phyloP scores from a whole-genome alignment of 257 asterid genomes.

The Solanum rostratum region DNA sequence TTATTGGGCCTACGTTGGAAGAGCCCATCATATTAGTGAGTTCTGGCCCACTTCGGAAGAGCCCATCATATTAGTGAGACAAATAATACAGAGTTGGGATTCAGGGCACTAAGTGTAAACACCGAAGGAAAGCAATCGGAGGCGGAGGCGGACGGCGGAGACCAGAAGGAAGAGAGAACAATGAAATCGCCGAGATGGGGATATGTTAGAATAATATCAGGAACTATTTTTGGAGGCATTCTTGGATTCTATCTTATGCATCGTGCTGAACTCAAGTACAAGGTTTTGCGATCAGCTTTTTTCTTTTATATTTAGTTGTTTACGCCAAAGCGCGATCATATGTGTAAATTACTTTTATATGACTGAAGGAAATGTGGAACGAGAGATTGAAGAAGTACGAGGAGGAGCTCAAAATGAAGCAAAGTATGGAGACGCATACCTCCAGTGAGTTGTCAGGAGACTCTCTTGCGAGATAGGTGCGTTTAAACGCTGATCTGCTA shows the following conservation, averaged over 20 bases:
- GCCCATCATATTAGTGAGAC: not conserved
- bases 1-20: not conserved
- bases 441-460: constrained; percentile 37
- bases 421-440: constrained; percentile 21
- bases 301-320: not conserved
- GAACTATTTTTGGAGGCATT: constrained; percentile 63
- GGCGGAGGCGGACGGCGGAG: not conserved
- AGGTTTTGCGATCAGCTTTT: constrained; percentile 27
- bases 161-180: not conserved
- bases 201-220: constrained; percentile 63
- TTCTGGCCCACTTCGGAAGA: not conserved
- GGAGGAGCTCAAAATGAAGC: constrained; percentile 51
- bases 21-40: not conserved
- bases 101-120: not conserved
- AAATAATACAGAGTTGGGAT: not conserved
- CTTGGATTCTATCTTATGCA: constrained; percentile 80
- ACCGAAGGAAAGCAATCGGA: not conserved
- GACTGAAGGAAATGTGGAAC: not conserved
- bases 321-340: not conserved
- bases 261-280: constrained; percentile 65
- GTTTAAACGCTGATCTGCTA: not conserved
- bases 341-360: not conserved
- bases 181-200: constrained; percentile 75
- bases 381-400: constrained; percentile 76
- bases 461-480: constrained; percentile 11